Base-by-base conservation (phyloP, 257 asterid species). In the Lycium barbarum region DNA sequence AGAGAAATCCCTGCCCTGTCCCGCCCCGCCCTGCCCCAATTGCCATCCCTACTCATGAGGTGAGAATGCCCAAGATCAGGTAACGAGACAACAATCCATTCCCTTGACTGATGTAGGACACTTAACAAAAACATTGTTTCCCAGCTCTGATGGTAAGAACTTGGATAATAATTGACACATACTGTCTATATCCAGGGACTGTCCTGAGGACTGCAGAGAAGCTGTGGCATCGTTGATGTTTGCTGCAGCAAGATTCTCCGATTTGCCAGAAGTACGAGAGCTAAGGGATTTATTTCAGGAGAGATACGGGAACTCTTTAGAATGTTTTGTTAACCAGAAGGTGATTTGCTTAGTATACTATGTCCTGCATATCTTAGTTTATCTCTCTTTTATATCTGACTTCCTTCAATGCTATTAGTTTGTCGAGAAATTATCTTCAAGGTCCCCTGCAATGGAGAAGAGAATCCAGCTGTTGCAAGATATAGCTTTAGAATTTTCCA, bases 211-310 rank as follows among this genome's bases (percentile, higher is more conserved):
- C 86, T 97, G 98, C 91, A 92, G 96, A 89, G 97, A 94, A 86
- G 91, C 92, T 85, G 94, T 95, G 83, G 98, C 96, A 38, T 93
- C 98, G 3, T 85, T 97, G 88, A 92, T 95, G 92, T 94, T 93
- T 92, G 99, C 99, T 84, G 99, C 99, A 72, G 98, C 99, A 72
- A 93, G 99, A 90, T 93, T 97, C 90, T 95, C 98, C 57, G 98
- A 97, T 88, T 89, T 95, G 85, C 99, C 99, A 80, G 99, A 97
- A 88, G 89, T 97, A 80, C 92, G 98, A 81, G 99, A 97, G 35
- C 94, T 97, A 62, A 93, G 99, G 90, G 97, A 95, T 88, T 57
- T 87, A 84, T 91, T 94, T 89, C 93, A 91, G 87, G 91, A 92
- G 90, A 92, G 92, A 95, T 95, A 95, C 82, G 98, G 93, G 86